A percentile compares a stretch with the other conserved stretches of the same genome.
These are phyloP conservation scores for Panicum virgatum DNA, from an alignment of 202 grass and related monocot genomes.

Conservation along the genomic window DNA sequence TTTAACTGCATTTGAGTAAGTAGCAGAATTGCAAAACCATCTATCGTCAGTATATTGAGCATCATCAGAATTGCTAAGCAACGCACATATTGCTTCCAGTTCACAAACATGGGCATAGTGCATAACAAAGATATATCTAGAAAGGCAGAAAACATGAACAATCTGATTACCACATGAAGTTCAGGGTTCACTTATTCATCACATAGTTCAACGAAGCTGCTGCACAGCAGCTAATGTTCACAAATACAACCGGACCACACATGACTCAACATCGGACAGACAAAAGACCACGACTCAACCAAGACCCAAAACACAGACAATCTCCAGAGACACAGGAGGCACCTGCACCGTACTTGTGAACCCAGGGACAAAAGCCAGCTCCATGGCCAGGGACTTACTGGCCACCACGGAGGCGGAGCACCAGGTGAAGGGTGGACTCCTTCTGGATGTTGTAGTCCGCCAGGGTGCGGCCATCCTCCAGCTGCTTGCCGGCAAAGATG, in stretches of 20 bases:
- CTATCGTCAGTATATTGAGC: too few species aligned
- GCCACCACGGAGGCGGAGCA: too few species aligned
- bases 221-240: constrained; percentile 4
- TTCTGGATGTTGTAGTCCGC: too few species aligned
- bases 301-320: not conserved
- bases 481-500: constrained; percentile 30
- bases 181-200: constrained; percentile 38
- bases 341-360: too few species aligned
- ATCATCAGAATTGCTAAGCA: too few species aligned
- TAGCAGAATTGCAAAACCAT: too few species aligned
- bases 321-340: not conserved
- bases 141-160: not conserved
- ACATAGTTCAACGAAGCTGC: not conserved
- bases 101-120: not conserved
- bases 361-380: too few species aligned
- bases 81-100: not conserved
- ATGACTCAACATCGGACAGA: not conserved
- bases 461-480: constrained; percentile 46
- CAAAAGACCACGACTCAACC: not conserved
- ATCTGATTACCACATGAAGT: not conserved
- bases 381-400: too few species aligned
- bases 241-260: not conserved
- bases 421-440: too few species aligned
- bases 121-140: not conserved
- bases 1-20: too few species aligned